These are phyloP conservation scores for Arabidopsis thaliana DNA, from an alignment of 345 rosid genomes.

Conservation along the genomic window TAIR10.1 NC_003074.8:3212001-3212500, in stretches of 20 bases:
- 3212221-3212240: slow-evolving; percentile 79
- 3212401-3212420: slow-evolving; percentile 15
- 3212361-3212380: slow-evolving; percentile 57
- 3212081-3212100: slow-evolving; percentile 10
- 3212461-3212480: slow-evolving; percentile 11
- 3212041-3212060: slow-evolving; percentile 24
- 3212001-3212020: slow-evolving; percentile 62
- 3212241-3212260: slow-evolving; percentile 91
- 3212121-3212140: slow-evolving; percentile 9
- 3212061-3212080: slow-evolving; percentile 2
- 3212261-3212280: slow-evolving; percentile 99
- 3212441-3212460: not conserved
- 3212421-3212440: slow-evolving; percentile 11
- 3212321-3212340: slow-evolving; percentile 75
- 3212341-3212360: slow-evolving; percentile 84
- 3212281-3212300: slow-evolving; percentile 97
- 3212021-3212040: slow-evolving; percentile 96
- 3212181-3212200: slow-evolving; percentile 85
- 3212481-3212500: slow-evolving; percentile 96
- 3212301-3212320: slow-evolving; percentile 87
- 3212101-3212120: slow-evolving; percentile 21
- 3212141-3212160: slow-evolving; percentile 75
- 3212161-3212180: slow-evolving; percentile 98
- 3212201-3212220: slow-evolving; percentile 86
- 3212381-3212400: slow-evolving; percentile 7